Conservation (phyloP, 2,329 filamentous ascomycete species). For the Aspergillus felis region DNA sequence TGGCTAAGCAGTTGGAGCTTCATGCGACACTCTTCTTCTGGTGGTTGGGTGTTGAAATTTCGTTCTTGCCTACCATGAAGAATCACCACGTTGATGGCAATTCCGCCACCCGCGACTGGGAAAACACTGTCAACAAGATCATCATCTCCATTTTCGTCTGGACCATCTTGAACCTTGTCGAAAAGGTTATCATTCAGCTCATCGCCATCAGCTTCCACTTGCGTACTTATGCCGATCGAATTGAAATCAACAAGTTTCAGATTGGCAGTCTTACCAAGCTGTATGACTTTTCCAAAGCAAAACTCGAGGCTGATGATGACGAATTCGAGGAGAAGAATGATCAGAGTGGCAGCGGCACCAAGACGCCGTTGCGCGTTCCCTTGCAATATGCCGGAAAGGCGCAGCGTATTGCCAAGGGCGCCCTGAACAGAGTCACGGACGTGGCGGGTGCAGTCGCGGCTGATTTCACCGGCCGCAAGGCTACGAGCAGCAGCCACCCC, state of each 20-base stretch:
- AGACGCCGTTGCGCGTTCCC: constrained; percentile 72
- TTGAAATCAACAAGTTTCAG: constrained; percentile 88
- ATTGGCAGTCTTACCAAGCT: constrained; percentile 66
- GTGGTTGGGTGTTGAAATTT: constrained; percentile 82
- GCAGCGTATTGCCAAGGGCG: constrained; percentile 70
- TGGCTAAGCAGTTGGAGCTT: constrained; percentile 80
- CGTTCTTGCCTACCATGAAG: constrained; percentile 78
- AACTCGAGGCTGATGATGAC: constrained; percentile 66
- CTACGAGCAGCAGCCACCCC: constrained; percentile 69
- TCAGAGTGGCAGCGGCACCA: constrained; percentile 51
- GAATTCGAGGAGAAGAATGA: constrained; percentile 64
- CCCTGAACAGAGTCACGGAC: constrained; percentile 75
- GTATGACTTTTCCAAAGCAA: constrained; percentile 61
- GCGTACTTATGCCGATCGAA: constrained; percentile 83
- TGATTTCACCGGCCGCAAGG: constrained; percentile 77
- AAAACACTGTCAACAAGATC: constrained; percentile 75
- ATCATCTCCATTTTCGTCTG: constrained; percentile 81
- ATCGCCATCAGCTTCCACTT: constrained; percentile 92
- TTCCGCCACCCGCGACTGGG: constrained; percentile 60
- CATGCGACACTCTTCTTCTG: constrained; percentile 86
- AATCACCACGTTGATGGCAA: constrained; percentile 57
- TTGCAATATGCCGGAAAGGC: constrained; percentile 65
- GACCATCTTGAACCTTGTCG: constrained; percentile 73
- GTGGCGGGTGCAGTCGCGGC: constrained; percentile 82
- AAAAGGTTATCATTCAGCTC: constrained; percentile 92